These are phyloP conservation scores for Trifolium pratense DNA, from an alignment of 306 rosid species.

Conservation along the genomic window DNA sequence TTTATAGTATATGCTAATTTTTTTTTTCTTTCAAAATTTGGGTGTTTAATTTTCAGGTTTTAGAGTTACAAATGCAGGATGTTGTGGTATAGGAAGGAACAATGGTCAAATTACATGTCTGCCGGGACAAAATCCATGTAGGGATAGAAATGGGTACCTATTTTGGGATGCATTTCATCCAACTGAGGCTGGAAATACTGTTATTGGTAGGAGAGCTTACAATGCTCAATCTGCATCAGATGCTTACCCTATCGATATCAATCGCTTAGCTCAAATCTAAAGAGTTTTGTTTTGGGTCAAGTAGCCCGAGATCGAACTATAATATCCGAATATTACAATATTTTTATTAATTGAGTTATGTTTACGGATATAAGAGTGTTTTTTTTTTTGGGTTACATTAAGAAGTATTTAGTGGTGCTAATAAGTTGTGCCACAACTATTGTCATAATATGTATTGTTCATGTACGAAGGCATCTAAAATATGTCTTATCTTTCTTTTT, in stretches of 20 bases:
- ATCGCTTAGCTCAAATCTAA: conserved; percentile 67
- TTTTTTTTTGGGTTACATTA: too few relatives aligned
- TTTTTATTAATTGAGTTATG: too few relatives aligned
- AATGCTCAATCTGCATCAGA: conserved; percentile 75
- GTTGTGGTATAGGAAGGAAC: conserved; percentile 96
- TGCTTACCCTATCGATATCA: conserved; percentile 86
- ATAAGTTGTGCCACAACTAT: not conserved
- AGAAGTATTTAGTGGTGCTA: not conserved
- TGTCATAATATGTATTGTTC: not conserved
- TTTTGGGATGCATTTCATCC: conserved; percentile 99
- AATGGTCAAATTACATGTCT: conserved; percentile 90
- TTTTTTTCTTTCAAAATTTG: too few relatives aligned
- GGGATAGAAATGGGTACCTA: conserved; percentile 60
- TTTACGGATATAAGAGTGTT: too few relatives aligned
- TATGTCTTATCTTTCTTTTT: not conserved
- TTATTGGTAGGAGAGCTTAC: conserved; percentile 73
- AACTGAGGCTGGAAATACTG: conserved; percentile 67
- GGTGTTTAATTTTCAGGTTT: conserved; percentile 57
- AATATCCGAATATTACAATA: too few relatives aligned
- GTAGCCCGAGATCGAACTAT: too few relatives aligned
- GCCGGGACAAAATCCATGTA: conserved; percentile 79
- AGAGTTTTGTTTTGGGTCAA: not conserved
- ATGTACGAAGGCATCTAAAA: not conserved
- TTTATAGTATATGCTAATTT: not conserved
- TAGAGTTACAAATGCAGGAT: conserved; percentile 67